A percentile compares a stretch with the other conserved stretches of the same genome.
Evolutionary conservation across 2,329 filamentous ascomycete genomes (phyloP).

Genomic region (Tolypocladium pustulatum): DNA sequence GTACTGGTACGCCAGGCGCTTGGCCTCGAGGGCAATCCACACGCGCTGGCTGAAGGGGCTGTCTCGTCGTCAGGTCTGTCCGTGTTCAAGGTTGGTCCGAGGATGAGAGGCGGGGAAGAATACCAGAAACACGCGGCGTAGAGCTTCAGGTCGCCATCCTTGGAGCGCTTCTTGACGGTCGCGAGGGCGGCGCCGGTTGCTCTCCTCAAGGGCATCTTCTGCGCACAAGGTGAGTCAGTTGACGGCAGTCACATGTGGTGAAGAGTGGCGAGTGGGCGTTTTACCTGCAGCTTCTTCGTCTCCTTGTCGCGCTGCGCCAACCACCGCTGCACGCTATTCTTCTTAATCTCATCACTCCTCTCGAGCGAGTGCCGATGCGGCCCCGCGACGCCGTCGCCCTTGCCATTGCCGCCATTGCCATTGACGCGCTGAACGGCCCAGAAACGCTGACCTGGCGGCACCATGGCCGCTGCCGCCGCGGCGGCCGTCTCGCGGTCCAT

Average conservation of each 20-base stretch:
- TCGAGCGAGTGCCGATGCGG: slow-evolving; percentile 66
- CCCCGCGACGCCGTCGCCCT: slow-evolving; percentile 57
- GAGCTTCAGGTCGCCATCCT: slow-evolving; percentile 61
- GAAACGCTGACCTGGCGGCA: slow-evolving; percentile 40
- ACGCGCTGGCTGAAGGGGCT: slow-evolving; percentile 80
- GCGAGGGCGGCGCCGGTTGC: slow-evolving; percentile 59
- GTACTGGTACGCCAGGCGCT: slow-evolving; percentile 72
- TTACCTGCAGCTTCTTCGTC: slow-evolving; percentile 38
- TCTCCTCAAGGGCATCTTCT: slow-evolving; percentile 63
- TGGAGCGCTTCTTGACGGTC: slow-evolving; percentile 61
- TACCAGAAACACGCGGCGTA: slow-evolving; percentile 81
- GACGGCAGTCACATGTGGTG: neutral
- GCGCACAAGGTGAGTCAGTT: slow-evolving; percentile 6
- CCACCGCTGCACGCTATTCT: slow-evolving; percentile 63
- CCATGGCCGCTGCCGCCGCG: slow-evolving; percentile 6
- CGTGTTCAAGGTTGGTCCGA: slow-evolving; percentile 4
- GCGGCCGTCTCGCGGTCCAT: slow-evolving; percentile 17
- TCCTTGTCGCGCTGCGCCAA: slow-evolving; percentile 55
- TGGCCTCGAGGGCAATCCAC: slow-evolving; percentile 80
- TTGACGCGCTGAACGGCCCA: slow-evolving; percentile 73
- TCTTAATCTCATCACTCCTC: slow-evolving; percentile 71
- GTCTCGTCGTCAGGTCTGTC: neutral
- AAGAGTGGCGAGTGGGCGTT: slow-evolving; percentile 3
- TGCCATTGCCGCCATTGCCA: slow-evolving; percentile 63
- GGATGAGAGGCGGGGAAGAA: slow-evolving; percentile 13